A percentile compares a stretch with the other conserved stretches of the same genome.
phyloP scores from a whole-genome alignment of 2,329 filamentous ascomycete genomes.

The Pezicula rhizophila region DNA sequence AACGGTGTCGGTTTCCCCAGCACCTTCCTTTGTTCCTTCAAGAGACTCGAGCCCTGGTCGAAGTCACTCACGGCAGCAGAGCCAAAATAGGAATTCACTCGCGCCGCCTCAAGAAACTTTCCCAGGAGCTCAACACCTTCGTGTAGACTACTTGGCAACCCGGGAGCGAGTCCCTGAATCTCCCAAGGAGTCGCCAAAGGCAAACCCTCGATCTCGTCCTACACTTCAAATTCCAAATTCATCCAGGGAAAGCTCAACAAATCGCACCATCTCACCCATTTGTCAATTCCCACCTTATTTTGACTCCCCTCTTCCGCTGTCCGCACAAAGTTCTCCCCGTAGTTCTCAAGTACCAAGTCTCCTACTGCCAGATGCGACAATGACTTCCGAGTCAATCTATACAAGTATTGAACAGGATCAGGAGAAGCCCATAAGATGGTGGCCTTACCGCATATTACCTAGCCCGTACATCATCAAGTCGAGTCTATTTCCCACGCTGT shows the following conservation, averaged over 20 bases:
- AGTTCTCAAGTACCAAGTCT: slow-evolving; percentile 19
- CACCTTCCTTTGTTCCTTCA: slow-evolving; percentile 16
- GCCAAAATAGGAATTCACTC: slow-evolving; percentile 33
- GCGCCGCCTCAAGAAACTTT: slow-evolving; percentile 35
- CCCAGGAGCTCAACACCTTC: slow-evolving; percentile 24
- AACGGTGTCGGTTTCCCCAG: slow-evolving; percentile 23
- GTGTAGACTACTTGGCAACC: slow-evolving; percentile 28
- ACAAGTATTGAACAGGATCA: slow-evolving; percentile 13
- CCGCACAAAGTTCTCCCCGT: slow-evolving; percentile 16
- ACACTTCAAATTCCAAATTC: slow-evolving; percentile 22
- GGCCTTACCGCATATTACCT: slow-evolving; percentile 72
- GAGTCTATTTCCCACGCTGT: slow-evolving; percentile 82
- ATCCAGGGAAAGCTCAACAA: slow-evolving; percentile 23
- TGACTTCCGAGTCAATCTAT: slow-evolving; percentile 18
- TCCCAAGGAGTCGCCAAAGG: slow-evolving; percentile 10
- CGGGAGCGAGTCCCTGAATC: slow-evolving; percentile 15
- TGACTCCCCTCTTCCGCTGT: slow-evolving; percentile 25
- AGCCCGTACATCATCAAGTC: slow-evolving; percentile 63
- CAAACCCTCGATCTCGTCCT: slow-evolving; percentile 13
- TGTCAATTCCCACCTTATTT: slow-evolving; percentile 26
- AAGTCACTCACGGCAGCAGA: slow-evolving; percentile 16
- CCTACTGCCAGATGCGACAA: slow-evolving; percentile 20
- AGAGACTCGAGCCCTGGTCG: slow-evolving; percentile 27
- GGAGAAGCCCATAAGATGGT: slow-evolving; percentile 56
- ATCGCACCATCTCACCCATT: slow-evolving; percentile 21